These are phyloP conservation scores for Solanum pennellii DNA, from an alignment of 257 asterid species.

Conservation along the genomic window DNA sequence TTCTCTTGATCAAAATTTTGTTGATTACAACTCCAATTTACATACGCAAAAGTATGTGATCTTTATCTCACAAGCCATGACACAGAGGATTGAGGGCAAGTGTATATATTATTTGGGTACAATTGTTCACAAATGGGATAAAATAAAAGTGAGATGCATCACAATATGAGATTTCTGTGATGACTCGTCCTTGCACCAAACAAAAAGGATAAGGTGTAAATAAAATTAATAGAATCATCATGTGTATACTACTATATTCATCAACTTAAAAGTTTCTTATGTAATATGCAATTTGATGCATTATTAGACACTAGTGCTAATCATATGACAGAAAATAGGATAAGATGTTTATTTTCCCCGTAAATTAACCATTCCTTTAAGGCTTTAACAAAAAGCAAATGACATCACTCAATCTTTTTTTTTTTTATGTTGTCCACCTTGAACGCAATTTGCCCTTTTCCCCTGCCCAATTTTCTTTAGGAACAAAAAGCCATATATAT, in stretches of 20 bases:
- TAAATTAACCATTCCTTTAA: not conserved
- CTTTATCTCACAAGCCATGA: not conserved
- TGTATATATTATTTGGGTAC: not conserved
- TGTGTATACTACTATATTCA: not conserved
- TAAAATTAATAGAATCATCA: not conserved
- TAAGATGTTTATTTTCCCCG: not conserved
- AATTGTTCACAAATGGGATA: not conserved
- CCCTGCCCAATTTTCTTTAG: not conserved
- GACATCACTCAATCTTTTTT: not conserved
- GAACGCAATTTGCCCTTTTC: not conserved
- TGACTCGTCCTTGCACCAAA: not conserved
- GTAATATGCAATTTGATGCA: not conserved
- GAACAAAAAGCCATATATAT: not conserved
- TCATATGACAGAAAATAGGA: not conserved
- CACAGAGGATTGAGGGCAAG: not conserved
- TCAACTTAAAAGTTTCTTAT: not conserved
- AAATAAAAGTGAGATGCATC: not conserved
- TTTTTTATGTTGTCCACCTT: not conserved
- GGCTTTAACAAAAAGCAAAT: not conserved
- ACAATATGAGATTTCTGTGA: not conserved
- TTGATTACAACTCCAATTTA: not conserved
- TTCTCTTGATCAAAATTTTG: not conserved
- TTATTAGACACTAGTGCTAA: not conserved
- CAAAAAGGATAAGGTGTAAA: not conserved
- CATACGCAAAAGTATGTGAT: not conserved